Evolutionary conservation across 169 alveolate species (phyloP).

Genomic region (Cryptosporidium viatorum): DNA sequence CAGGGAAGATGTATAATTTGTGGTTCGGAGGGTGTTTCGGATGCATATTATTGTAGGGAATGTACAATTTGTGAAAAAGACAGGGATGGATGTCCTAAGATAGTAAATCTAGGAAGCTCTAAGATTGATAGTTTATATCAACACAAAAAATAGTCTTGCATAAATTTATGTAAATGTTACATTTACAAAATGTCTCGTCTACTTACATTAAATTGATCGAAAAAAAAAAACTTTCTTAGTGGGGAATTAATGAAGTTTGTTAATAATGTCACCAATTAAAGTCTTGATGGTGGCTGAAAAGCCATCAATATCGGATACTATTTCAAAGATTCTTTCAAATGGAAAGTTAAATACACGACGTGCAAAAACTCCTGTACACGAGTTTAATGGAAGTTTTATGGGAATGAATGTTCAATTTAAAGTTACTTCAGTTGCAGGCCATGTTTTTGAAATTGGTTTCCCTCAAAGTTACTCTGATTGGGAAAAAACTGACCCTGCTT

Average conservation of each 20-base stretch:
- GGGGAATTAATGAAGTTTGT: conserved; percentile 1
- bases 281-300: conserved; percentile 99
- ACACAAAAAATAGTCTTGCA: conserved; percentile 90
- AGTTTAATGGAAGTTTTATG: conserved; percentile 87
- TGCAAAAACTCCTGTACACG: conserved; percentile 87
- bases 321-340: conserved; percentile 92
- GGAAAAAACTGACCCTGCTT: conserved; percentile 93
- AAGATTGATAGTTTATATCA: conserved; percentile 97
- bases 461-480: conserved; percentile 93
- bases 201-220: neutral
- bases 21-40: conserved; percentile 98
- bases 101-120: conserved; percentile 97
- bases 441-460: conserved; percentile 95
- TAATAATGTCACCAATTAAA: conserved; percentile 7
- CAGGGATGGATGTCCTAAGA: conserved; percentile 99
- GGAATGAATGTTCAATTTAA: conserved; percentile 83
- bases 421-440: conserved; percentile 95
- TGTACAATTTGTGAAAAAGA: conserved; percentile 98
- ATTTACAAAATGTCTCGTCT: conserved; percentile 56
- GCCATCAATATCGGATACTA: conserved; percentile 97
- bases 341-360: conserved; percentile 81
- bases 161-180: neutral
- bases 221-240: neutral
- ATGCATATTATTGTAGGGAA: conserved; percentile 98
- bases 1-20: conserved; percentile 99